A percentile compares a stretch with the other conserved stretches of the same genome.
phyloP scores from a whole-genome alignment of 352 stramenopile species.

The Globisporangium solare region DNA sequence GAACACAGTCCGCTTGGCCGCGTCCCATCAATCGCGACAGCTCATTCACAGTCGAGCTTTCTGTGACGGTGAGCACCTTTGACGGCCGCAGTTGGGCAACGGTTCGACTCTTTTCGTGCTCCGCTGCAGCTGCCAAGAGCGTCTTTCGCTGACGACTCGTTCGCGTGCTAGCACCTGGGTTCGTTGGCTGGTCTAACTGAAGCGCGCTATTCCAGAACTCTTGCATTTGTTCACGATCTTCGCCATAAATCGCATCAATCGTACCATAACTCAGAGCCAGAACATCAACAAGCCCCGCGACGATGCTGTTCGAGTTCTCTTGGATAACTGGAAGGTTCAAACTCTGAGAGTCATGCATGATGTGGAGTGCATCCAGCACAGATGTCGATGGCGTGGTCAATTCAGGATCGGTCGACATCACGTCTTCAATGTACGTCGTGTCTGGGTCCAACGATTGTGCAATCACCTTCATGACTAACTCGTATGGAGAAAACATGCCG shows the following conservation, averaged over 20 bases:
- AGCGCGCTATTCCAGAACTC: conserved; percentile 88
- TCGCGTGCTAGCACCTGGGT: conserved; percentile 29
- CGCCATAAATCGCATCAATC: conserved; percentile 85
- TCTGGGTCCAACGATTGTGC: conserved; percentile 89
- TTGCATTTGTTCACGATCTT: conserved; percentile 85
- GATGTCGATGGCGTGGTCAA: conserved; percentile 59
- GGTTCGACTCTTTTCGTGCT: conserved; percentile 71
- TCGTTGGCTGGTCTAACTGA: conserved; percentile 67
- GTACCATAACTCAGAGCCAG: conserved; percentile 83
- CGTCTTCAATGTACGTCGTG: conserved; percentile 86
- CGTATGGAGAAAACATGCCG: conserved; percentile 96
- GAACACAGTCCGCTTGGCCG: conserved; percentile 89
- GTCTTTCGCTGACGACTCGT: conserved; percentile 45
- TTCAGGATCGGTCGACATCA: conserved; percentile 89
- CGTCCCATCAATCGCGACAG: conserved; percentile 86
- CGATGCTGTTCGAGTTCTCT: conserved; percentile 48
- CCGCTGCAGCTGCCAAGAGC: conserved; percentile 46
- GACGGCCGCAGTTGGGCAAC: conserved; percentile 77
- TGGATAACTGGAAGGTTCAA: conserved; percentile 78
- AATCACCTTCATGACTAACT: conserved; percentile 95
- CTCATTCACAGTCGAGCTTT: conserved; percentile 80
- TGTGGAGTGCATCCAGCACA: conserved; percentile 83
- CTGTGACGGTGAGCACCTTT: conserved; percentile 86
- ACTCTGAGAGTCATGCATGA: conserved; percentile 85
- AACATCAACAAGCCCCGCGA: conserved; percentile 82